Evolutionary conservation across 2,329 filamentous ascomycete species (phyloP), one percentile per base, ranked within the genome.

Genomic region (Aaosphaeria pasadenensis): DNA sequence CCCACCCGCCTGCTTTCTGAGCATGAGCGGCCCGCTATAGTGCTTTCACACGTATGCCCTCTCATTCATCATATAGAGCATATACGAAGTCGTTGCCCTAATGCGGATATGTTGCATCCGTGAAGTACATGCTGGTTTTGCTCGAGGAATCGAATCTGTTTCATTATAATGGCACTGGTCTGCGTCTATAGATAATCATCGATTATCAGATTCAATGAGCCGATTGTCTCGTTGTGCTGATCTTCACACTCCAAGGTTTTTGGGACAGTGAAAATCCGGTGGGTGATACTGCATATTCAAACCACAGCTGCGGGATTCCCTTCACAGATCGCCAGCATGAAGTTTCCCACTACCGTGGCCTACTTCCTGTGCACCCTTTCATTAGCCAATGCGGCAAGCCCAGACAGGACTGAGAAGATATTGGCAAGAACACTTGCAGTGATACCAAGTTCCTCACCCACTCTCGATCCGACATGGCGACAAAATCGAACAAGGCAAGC

Each of bases 371-470:
- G 44, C 40, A 6, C 31, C 38, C 30, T 57, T 36, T n/a, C 33
- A n/a, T 9, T 36, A 36, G 9, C 33, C 33, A n/a, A 36, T n/a
- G 33, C 33, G 2, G 33, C 33, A 36, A 36, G 33, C 9, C 33
- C 17, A 3, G 17, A 24, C 17, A 24, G 17, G 17, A 24, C 46
- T 17, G 43, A 50, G 24, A 31, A 41, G 11, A 29, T 39, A n/a
- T 45, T 45, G 4, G 46, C 50, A 42, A 38, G 42, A 13, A 56
- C 51, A 9, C 44, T 50, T 35, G 42, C 55, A n/a, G 50, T 58
- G 30, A 63, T 63, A 29, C 60, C 62, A 29, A 63, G 59, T 38
- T 43, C 54, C 7, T 43, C 50, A 5, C 52, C 56, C 6, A 52
- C 43, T 24, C 29, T 43, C n/a, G 43, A 46, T 41, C 43, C 49